Conservation (phyloP, 2,329 filamentous ascomycete genomes). For the Tolypocladium sp. region DNA sequence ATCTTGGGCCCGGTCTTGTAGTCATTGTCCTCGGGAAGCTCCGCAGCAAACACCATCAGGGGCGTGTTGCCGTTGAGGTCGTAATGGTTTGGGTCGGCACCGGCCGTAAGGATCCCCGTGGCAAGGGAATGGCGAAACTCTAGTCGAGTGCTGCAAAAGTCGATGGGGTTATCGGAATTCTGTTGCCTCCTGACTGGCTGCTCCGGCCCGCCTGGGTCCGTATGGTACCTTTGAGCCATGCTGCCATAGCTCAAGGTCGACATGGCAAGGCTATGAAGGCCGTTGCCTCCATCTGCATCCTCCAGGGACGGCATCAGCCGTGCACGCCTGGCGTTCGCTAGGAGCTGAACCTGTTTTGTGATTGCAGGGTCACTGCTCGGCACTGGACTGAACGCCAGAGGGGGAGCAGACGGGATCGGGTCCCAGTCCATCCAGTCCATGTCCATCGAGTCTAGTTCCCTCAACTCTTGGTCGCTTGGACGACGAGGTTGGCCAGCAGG, state of each 20-base stretch:
- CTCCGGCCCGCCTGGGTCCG: conserved; percentile 9
- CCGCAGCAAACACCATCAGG: conserved; percentile 44
- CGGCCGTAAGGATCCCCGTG: conserved; percentile 20
- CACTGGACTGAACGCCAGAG: background rate
- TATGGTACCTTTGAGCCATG: conserved; percentile 22
- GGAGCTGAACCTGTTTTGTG: conserved; percentile 9
- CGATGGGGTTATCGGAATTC: conserved; percentile 18
- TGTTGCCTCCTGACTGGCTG: conserved; percentile 4
- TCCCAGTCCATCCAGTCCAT: background rate
- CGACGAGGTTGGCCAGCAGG: conserved; percentile 7
- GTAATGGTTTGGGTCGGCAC: conserved; percentile 43
- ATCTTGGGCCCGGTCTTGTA: conserved; percentile 37
- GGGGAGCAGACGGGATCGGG: conserved; percentile 3
- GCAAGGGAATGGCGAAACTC: conserved; percentile 15
- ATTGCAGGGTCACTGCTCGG: conserved; percentile 5
- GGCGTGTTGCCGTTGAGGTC: conserved; percentile 42
- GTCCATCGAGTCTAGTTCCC: conserved; percentile 1
- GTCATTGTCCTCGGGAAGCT: conserved; percentile 41
- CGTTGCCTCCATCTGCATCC: conserved; percentile 40
- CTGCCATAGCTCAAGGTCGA: conserved; percentile 34
- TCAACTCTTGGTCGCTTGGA: background rate
- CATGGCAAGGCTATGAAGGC: conserved; percentile 48
- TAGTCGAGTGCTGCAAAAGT: conserved; percentile 23
- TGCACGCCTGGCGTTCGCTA: conserved; percentile 12
- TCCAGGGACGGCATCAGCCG: conserved; percentile 10